phyloP scores from a whole-genome alignment of 257 asterid species.

The Fraxinus quadrangulata region DNA sequence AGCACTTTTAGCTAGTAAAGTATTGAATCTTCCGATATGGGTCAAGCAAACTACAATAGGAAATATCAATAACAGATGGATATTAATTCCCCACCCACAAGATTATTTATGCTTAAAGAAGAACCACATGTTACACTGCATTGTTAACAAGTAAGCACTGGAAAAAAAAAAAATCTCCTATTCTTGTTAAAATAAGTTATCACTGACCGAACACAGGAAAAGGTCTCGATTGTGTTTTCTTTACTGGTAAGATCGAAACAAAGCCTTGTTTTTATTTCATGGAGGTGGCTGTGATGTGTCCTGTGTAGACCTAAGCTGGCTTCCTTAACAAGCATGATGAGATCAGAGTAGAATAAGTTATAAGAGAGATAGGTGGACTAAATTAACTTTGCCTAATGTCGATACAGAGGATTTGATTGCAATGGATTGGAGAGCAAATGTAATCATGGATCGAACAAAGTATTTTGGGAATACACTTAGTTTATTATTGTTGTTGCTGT shows the following conservation, averaged over 20 bases:
- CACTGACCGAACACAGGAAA: not conserved
- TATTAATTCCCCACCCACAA: not conserved
- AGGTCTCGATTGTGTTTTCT: not conserved
- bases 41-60: slow-evolving; percentile 1
- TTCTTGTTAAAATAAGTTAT: not conserved
- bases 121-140: not conserved
- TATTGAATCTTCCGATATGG: not conserved
- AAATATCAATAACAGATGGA: not conserved
- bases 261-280: not conserved
- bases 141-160: not conserved
- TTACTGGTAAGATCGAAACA: not conserved
- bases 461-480: not conserved
- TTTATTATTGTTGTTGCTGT: not conserved
- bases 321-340: not conserved
- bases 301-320: not conserved
- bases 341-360: not conserved
- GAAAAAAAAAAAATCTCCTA: not conserved
- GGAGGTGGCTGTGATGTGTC: not conserved
- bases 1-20: not conserved
- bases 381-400: not conserved
- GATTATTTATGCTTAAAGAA: not conserved
- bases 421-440: not conserved
- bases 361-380: not conserved
- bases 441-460: not conserved
- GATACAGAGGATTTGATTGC: not conserved